phyloP scores from a whole-genome alignment of 345 rosid genomes.

The Eucalyptus sp. region DNA sequence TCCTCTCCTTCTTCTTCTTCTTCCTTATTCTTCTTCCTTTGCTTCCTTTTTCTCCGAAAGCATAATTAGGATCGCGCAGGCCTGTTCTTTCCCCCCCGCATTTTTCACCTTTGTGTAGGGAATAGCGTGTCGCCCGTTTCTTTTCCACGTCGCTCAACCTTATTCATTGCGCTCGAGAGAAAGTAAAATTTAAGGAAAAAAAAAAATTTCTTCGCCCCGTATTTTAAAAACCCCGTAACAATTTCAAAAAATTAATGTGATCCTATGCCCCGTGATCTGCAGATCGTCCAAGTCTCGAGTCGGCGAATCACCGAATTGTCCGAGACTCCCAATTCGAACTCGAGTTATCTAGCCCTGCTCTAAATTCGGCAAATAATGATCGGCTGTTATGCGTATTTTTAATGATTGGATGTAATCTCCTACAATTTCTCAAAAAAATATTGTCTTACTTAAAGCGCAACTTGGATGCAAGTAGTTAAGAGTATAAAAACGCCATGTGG shows the following conservation, averaged over 20 bases:
- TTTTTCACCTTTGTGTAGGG: background rate
- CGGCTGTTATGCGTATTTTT: background rate
- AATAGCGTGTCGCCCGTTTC: background rate
- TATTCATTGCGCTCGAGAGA: background rate
- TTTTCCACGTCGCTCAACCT: background rate
- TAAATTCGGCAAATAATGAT: background rate
- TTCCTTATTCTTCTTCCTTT: background rate
- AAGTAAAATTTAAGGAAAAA: no score
- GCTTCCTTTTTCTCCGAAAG: background rate
- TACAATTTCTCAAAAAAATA: rapidly evolving
- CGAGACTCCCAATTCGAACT: rapidly evolving
- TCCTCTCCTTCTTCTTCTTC: rapidly evolving
- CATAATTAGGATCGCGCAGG: background rate
- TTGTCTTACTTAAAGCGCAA: background rate
- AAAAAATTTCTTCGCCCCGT: background rate
- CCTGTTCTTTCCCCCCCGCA: background rate
- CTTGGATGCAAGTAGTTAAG: background rate
- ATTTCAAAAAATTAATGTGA: background rate
- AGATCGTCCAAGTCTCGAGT: rapidly evolving
- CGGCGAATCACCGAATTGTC: rapidly evolving
- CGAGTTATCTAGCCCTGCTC: background rate
- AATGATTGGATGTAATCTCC: background rate
- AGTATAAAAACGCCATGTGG: background rate
- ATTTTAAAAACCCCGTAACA: background rate
- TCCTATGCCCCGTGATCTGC: background rate